Percentiles rank a stretch among this genome's conserved stretches.
Evolutionary conservation across 2,329 filamentous ascomycete species (phyloP).

Genomic region (Trichoderma sp.): DNA sequence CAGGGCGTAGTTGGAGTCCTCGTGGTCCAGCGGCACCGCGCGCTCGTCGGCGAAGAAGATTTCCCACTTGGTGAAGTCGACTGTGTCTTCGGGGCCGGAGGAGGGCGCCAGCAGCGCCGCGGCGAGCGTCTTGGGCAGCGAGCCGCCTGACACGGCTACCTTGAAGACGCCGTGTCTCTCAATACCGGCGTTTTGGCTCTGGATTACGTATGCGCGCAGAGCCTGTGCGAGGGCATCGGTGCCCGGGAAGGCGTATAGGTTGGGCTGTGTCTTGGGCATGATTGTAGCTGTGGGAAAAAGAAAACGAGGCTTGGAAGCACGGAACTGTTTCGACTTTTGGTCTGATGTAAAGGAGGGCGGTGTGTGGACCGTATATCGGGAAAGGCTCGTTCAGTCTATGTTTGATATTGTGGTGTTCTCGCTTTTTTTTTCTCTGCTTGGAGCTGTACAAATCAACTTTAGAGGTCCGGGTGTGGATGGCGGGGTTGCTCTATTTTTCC

Average conservation of each 20-base stretch:
- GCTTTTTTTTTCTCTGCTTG: neutral
- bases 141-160: constrained; percentile 89
- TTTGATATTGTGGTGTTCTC: neutral
- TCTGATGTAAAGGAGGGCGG: neutral
- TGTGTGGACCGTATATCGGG: neutral
- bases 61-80: constrained; percentile 86
- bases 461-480: constrained; percentile 8
- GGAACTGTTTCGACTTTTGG: neutral
- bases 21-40: constrained; percentile 84
- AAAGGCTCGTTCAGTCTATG: neutral
- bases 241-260: constrained; percentile 77
- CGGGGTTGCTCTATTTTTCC: constrained; percentile 21
- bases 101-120: constrained; percentile 69
- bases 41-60: constrained; percentile 99
- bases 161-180: constrained; percentile 82
- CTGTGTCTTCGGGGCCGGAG: constrained; percentile 53
- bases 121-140: constrained; percentile 82
- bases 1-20: constrained; percentile 90
- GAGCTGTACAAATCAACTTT: neutral
- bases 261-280: constrained; percentile 58
- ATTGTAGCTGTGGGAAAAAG: constrained; percentile 24
- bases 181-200: constrained; percentile 76
- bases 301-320: neutral
- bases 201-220: constrained; percentile 78
- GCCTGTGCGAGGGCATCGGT: constrained; percentile 68